These are phyloP conservation scores for Fusarium hostae DNA, from an alignment of 2,329 filamentous ascomycete genomes.

Conservation along the genomic window DNA sequence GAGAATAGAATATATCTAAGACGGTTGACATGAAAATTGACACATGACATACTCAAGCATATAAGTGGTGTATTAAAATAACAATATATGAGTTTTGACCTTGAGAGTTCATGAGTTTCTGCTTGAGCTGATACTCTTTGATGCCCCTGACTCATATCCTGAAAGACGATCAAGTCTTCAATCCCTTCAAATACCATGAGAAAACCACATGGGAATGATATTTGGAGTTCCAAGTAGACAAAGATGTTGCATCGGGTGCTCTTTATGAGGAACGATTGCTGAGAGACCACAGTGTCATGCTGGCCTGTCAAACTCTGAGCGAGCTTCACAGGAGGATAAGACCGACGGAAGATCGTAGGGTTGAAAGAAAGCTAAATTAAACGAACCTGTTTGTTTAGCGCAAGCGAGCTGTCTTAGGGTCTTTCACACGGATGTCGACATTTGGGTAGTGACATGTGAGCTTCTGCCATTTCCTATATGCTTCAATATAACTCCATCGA, in stretches of 20 bases:
- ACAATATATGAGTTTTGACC: too few species aligned
- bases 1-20: background rate
- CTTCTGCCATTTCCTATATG: background rate
- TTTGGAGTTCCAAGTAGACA: background rate
- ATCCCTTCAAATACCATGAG: background rate
- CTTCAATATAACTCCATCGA: background rate
- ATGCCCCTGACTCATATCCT: too few species aligned
- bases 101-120: background rate
- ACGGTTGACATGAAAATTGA: background rate
- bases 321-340: background rate
- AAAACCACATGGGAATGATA: background rate
- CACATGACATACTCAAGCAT: fast-evolving
- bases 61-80: background rate
- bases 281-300: background rate
- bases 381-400: fast-evolving
- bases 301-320: background rate
- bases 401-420: background rate
- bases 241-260: background rate
- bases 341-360: background rate
- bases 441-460: too few species aligned
- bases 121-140: background rate
- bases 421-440: too few species aligned
- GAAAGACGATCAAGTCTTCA: background rate
- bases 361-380: too few species aligned
- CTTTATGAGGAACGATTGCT: background rate